A percentile compares a stretch with the other conserved stretches of the same genome.
Conservation (phyloP, 2,329 filamentous ascomycete genomes). For the Myriosclerotinia curreyana region DNA sequence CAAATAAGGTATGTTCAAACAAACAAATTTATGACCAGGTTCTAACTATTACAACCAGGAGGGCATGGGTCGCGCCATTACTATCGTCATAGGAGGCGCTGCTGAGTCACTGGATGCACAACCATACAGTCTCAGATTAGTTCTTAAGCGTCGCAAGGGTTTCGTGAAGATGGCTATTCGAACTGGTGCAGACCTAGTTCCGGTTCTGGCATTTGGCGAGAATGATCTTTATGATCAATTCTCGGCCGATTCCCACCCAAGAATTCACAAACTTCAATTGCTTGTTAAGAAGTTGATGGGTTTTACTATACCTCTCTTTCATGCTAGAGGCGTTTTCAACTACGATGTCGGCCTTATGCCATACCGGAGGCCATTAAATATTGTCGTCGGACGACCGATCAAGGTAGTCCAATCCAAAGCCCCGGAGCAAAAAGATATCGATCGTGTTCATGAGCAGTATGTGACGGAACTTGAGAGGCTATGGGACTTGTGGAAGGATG, state of each 20-base stretch:
- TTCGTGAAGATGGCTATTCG: slow-evolving; percentile 92
- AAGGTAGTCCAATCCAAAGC: slow-evolving; percentile 59
- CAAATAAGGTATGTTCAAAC: slow-evolving; percentile 48
- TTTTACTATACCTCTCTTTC: slow-evolving; percentile 87
- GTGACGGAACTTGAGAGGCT: slow-evolving; percentile 68
- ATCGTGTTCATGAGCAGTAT: slow-evolving; percentile 76
- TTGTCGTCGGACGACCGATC: slow-evolving; percentile 84
- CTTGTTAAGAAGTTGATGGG: slow-evolving; percentile 81
- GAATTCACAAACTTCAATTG: slow-evolving; percentile 78
- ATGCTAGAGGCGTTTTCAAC: slow-evolving; percentile 91
- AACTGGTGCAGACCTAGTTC: slow-evolving; percentile 89
- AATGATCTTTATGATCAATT: slow-evolving; percentile 95
- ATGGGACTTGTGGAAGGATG: slow-evolving; percentile 76
- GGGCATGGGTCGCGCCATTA: slow-evolving; percentile 92
- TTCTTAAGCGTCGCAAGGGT: slow-evolving; percentile 81
- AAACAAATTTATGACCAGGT: neutral
- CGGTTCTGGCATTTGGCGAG: slow-evolving; percentile 89
- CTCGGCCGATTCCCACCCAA: slow-evolving; percentile 70
- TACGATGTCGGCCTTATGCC: slow-evolving; percentile 97
- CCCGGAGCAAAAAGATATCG: slow-evolving; percentile 72
- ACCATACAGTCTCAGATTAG: slow-evolving; percentile 71
- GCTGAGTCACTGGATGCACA: slow-evolving; percentile 87
- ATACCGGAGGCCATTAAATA: slow-evolving; percentile 80
- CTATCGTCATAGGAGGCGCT: slow-evolving; percentile 91
- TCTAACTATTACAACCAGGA: slow-evolving; percentile 45